Conservation (phyloP, 202 grass and related monocot species). For the Bolboschoenoplectus hybrid region DNA sequence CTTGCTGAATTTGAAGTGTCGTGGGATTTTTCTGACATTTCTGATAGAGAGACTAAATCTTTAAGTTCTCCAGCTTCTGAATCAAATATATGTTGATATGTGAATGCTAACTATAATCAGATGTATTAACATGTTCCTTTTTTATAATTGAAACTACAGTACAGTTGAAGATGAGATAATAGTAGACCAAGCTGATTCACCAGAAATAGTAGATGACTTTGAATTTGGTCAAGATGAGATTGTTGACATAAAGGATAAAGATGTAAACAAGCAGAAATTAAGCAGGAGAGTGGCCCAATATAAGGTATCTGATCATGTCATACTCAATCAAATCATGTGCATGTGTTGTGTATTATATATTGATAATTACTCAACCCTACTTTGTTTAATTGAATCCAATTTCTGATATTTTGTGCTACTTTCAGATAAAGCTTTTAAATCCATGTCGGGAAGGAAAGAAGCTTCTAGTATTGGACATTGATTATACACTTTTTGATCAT, state of each 20-base stretch:
- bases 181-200: constrained; percentile 80
- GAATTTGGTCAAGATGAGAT: constrained; percentile 77
- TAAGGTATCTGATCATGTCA: constrained; percentile 55
- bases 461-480: constrained; percentile 93
- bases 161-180: constrained; percentile 92
- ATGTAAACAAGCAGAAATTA: constrained; percentile 86
- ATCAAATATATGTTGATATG: background rate
- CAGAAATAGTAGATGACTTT: constrained; percentile 85
- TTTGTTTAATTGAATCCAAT: constrained; percentile 2
- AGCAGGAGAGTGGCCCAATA: constrained; percentile 71
- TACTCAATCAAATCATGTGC: background rate
- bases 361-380: background rate
- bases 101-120: constrained; percentile 23
- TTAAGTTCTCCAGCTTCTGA: background rate
- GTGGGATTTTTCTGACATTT: background rate
- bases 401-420: constrained; percentile 38
- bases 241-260: constrained; percentile 88
- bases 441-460: constrained; percentile 89
- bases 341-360: background rate
- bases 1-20: background rate
- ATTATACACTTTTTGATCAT: constrained; percentile 96
- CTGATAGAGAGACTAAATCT: background rate
- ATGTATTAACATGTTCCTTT: background rate
- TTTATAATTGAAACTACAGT: constrained; percentile 52
- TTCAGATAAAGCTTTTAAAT: constrained; percentile 93